phyloP scores from a whole-genome alignment of 2,329 filamentous ascomycete species.

The Aspergillus pseudotamarii region DNA sequence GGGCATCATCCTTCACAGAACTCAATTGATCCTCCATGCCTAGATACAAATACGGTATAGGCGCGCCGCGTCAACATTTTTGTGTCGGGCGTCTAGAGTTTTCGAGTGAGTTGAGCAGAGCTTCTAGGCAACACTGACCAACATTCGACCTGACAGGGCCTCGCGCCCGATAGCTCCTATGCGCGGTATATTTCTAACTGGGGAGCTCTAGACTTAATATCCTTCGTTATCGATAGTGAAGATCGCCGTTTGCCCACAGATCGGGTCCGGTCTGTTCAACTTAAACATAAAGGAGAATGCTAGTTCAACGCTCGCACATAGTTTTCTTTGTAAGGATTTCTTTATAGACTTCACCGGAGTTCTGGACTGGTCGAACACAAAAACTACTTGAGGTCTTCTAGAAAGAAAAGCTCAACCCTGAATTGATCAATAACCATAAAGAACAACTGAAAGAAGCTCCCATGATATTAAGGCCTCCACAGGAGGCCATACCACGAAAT shows the following conservation, averaged over 20 bases:
- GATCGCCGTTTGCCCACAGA: background rate
- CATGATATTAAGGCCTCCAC: background rate
- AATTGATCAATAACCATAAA: background rate
- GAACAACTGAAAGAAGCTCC: background rate
- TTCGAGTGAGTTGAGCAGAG: no score
- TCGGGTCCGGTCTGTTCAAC: background rate
- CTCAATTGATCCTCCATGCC: no score
- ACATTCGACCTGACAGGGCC: background rate
- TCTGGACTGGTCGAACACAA: background rate
- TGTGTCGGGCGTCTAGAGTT: no score
- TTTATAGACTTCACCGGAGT: background rate
- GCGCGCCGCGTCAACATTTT: no score
- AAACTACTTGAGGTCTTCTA: background rate
- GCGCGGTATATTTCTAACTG: background rate
- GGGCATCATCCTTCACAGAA: background rate
- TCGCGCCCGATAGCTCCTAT: background rate
- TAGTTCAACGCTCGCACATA: background rate
- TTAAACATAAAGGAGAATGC: background rate
- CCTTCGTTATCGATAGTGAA: background rate
- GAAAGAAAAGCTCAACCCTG: background rate
- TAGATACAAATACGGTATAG: no score
- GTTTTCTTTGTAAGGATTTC: background rate
- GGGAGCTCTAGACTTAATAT: background rate
- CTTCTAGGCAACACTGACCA: no score
- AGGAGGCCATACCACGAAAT: background rate